phyloP scores from a whole-genome alignment of 2,329 filamentous ascomycete genomes.

The Colletotrichum cuscutae region DNA sequence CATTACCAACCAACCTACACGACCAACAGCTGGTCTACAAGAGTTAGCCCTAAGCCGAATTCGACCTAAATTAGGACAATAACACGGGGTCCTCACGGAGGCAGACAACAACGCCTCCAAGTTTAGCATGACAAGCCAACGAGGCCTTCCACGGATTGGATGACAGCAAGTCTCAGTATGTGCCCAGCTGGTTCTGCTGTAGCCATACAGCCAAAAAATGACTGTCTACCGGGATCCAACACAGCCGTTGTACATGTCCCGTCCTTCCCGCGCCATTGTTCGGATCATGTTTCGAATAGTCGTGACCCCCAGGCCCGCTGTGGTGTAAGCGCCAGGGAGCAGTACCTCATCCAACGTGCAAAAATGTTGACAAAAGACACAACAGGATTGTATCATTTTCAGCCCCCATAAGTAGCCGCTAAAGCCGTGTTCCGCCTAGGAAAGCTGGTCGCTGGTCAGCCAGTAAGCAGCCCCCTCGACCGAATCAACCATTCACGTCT shows the following conservation, averaged over 20 bases:
- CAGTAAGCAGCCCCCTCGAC: not conserved
- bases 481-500: not conserved
- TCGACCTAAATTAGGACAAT: not conserved
- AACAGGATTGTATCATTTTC: not conserved
- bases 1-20: not conserved
- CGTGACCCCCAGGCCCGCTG: not conserved
- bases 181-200: not conserved
- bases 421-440: not conserved
- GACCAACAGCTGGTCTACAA: no score
- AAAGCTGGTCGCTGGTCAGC: not conserved
- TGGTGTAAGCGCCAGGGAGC: conserved; percentile 11
- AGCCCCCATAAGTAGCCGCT: not conserved
- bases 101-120: not conserved
- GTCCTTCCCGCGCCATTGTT: conserved; percentile 16
- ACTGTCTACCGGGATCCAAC: not conserved
- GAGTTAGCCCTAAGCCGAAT: not conserved
- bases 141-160: not conserved
- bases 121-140: not conserved
- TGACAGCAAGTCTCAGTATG: not conserved
- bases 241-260: conserved; percentile 15
- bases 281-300: conserved; percentile 23
- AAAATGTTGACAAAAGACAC: not conserved
- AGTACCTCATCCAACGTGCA: no score
- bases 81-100: not conserved
- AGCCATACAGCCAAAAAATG: not conserved